Evolutionary conservation across 495 filamentous ascomycete species (phyloP).

Genomic region (Tuber umbilicatum): DNA sequence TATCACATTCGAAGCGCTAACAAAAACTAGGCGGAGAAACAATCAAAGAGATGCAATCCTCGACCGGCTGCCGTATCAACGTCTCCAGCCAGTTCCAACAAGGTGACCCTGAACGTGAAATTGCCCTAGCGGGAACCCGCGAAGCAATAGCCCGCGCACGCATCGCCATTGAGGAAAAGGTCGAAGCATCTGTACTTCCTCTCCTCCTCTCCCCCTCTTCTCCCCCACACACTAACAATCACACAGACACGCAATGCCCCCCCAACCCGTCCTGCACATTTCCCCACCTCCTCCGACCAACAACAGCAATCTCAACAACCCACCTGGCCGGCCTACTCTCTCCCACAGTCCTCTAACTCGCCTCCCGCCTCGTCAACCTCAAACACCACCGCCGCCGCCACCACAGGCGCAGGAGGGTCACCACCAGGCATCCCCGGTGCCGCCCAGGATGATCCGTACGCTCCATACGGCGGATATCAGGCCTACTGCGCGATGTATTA

Average conservation of each 20-base stretch:
- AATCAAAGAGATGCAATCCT: slow-evolving; percentile 77
- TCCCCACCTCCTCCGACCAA: slow-evolving; percentile 12
- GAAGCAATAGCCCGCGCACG: slow-evolving; percentile 68
- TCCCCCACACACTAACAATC: slow-evolving; percentile 16
- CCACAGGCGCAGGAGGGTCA: slow-evolving; percentile 6
- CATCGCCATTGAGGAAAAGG: slow-evolving; percentile 73
- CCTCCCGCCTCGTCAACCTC: slow-evolving; percentile 9
- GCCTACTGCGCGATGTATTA: slow-evolving; percentile 42
- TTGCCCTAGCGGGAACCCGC: slow-evolving; percentile 66
- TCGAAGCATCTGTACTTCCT: slow-evolving; percentile 65
- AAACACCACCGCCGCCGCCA: neutral
- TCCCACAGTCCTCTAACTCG: slow-evolving; percentile 27
- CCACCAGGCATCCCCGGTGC: slow-evolving; percentile 26
- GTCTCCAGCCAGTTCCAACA: slow-evolving; percentile 65
- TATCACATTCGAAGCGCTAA: slow-evolving; percentile 10
- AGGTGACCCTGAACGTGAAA: slow-evolving; percentile 66
- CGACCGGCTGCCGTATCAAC: slow-evolving; percentile 81
- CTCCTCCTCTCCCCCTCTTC: neutral
- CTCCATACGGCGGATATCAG: slow-evolving; percentile 41
- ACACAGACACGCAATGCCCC: slow-evolving; percentile 33
- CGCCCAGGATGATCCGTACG: slow-evolving; percentile 36
- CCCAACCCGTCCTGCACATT: slow-evolving; percentile 23
- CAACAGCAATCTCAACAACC: slow-evolving; percentile 31
- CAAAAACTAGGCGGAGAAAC: slow-evolving; percentile 58
- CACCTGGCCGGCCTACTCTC: slow-evolving; percentile 30